Evolutionary conservation across 768 basidiomycete genomes (phyloP).

Genomic region (Suillus clintonianus): DNA sequence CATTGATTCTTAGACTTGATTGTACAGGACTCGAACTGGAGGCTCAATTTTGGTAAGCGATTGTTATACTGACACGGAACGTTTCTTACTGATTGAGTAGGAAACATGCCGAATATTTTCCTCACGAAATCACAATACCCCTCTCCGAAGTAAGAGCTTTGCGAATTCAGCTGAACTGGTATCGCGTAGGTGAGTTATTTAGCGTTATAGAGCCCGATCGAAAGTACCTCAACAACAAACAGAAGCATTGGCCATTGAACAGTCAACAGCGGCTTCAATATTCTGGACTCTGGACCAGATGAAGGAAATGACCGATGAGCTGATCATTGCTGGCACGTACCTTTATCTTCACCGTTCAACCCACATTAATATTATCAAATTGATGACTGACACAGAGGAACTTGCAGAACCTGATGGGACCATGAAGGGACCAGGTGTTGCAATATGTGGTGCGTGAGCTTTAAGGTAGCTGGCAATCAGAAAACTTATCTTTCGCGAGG

Average conservation of each 20-base stretch:
- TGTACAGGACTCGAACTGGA: neutral
- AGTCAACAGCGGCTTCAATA: neutral
- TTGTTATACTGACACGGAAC: neutral
- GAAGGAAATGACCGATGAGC: neutral
- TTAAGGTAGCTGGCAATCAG: no score
- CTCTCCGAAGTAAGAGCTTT: neutral
- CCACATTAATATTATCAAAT: neutral
- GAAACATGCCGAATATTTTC: neutral
- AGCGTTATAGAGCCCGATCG: neutral
- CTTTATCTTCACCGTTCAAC: fast-evolving
- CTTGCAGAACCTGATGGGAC: neutral
- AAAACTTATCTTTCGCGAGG: neutral
- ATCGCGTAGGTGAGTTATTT: neutral
- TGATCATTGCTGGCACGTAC: neutral
- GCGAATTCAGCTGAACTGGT: neutral
- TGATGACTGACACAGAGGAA: neutral
- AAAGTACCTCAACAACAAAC: neutral
- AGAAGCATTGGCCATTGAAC: neutral
- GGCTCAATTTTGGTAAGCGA: slow-evolving; percentile 1
- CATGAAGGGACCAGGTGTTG: neutral
- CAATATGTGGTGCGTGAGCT: neutral
- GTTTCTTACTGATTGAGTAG: neutral
- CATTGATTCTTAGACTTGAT: neutral
- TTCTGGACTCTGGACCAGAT: neutral
- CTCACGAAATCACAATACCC: neutral